Evolutionary conservation across 805 yeast genomes (phyloP).

Genomic region (Metschnikowia koreensis): DNA sequence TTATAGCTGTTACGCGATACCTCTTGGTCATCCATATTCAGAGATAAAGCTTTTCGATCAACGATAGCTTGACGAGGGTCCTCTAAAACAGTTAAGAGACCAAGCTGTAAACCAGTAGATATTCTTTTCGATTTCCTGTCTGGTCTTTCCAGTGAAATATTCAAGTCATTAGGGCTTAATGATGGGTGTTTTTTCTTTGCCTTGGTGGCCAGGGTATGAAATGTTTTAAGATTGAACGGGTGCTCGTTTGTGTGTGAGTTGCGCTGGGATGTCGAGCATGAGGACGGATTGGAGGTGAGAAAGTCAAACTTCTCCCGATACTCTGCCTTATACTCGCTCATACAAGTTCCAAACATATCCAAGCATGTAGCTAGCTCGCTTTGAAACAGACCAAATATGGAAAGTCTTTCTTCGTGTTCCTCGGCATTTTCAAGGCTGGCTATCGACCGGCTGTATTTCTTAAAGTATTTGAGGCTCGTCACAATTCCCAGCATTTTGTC

Average conservation of each 20-base stretch:
- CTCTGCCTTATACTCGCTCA: conserved; percentile 25
- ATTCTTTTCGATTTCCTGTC: conserved; percentile 28
- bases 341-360: conserved; percentile 30
- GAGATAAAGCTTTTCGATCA: not conserved
- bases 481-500: conserved; percentile 31
- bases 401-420: conserved; percentile 36
- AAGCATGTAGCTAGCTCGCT: conserved; percentile 30
- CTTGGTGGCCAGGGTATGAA: conserved; percentile 27
- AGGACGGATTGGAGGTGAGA: conserved; percentile 12
- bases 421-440: conserved; percentile 23
- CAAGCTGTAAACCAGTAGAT: conserved; percentile 38
- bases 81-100: conserved; percentile 40
- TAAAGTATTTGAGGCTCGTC: conserved; percentile 36
- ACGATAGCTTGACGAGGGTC: conserved; percentile 18
- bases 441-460: conserved; percentile 37
- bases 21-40: not conserved
- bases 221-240: conserved; percentile 28
- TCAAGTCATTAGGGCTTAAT: not conserved
- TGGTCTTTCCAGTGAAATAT: conserved; percentile 3
- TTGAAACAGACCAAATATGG: conserved; percentile 36
- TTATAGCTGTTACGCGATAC: conserved; percentile 30
- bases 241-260: conserved; percentile 16
- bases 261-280: conserved; percentile 20
- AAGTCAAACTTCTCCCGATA: conserved; percentile 3
- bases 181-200: conserved; percentile 27